Percentiles rank a stretch among this genome's conserved stretches.
phyloP scores from a whole-genome alignment of 805 yeast genomes.

The Starmerella stigmatis region DNA sequence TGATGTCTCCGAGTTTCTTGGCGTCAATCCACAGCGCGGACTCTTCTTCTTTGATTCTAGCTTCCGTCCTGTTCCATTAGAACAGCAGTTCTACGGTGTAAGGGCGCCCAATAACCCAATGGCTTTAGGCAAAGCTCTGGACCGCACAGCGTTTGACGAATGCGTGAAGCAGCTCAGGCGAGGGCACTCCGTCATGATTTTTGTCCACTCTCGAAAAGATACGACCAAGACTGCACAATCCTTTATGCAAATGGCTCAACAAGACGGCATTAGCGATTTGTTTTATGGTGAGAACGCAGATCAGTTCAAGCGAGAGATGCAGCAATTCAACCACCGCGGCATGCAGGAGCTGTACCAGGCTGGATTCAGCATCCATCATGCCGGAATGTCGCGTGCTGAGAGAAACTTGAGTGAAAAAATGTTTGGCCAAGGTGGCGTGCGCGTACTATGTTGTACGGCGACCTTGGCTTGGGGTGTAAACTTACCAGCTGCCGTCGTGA shows the following conservation, averaged over 20 bases:
- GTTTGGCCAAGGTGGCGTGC: constrained; percentile 76
- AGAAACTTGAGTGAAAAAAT: constrained; percentile 80
- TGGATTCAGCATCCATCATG: constrained; percentile 94
- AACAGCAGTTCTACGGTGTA: constrained; percentile 80
- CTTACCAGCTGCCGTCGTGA: constrained; percentile 94
- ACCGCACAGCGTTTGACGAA: constrained; percentile 65
- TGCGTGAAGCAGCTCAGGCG: constrained; percentile 51
- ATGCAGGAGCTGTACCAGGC: constrained; percentile 49
- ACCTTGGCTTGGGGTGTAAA: constrained; percentile 99
- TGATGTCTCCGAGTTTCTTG: constrained; percentile 86
- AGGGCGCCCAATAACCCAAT: constrained; percentile 27
- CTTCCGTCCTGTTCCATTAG: constrained; percentile 86
- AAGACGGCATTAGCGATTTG: constrained; percentile 31
- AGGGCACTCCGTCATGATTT: constrained; percentile 90
- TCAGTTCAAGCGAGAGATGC: constrained; percentile 50
- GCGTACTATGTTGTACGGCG: constrained; percentile 89
- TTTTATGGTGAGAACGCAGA: constrained; percentile 19
- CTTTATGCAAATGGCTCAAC: constrained; percentile 57
- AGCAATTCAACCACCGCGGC: constrained; percentile 61
- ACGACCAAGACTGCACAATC: constrained; percentile 73
- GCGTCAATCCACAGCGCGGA: constrained; percentile 80
- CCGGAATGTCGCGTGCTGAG: constrained; percentile 89
- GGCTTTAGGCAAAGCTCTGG: constrained; percentile 42
- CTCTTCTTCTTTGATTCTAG: constrained; percentile 90
- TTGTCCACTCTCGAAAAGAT: constrained; percentile 91